Evolutionary conservation across 2,329 filamentous ascomycete species (phyloP), one percentile per base, ranked within the genome.

Genomic region (Pseudodiploospora longispora): DNA sequence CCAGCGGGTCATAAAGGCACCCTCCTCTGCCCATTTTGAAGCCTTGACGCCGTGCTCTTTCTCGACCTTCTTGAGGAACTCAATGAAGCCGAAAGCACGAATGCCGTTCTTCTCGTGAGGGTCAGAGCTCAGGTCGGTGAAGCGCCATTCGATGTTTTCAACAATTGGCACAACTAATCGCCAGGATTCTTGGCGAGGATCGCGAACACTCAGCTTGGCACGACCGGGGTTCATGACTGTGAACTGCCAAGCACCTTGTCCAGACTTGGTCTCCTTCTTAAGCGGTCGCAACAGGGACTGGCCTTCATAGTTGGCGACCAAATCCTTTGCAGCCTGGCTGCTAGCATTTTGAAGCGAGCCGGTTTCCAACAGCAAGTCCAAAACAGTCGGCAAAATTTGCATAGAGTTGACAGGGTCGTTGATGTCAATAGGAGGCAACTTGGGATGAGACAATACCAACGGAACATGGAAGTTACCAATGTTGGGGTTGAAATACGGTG

Each of bases 391-490:
- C 5, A 63, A 52, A 27, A 63, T 58, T 27, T 60, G 59, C 36
- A 59, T 49, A 27, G 60, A 60, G 10, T 57, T 55, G 6, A 59
- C 57, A n/a, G 60, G 55, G 32, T 57, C 56, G 19, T 58, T 46
- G 44, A 62, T 55, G 38, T 63, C 57, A 5, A 63, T 43, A n/a
- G 53, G 47, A 2, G 60, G 60, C 30, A 63, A 52, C 30, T 55
- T 48, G 2, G 60, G 60, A 38, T 63, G 60, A 9, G 57, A 55
- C 37, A 63, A 54, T 12, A 58, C 53, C 19, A 63, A 51, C 7
- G 59, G 59, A 3, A 63, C 59, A 19, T 59, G 59, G 44, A 59
- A 60, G 51, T 61, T 60, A 45, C 56, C 60, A 42, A 62, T 47
- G 44, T 60, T 59, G 34, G 49, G 40, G 44, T 63, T 59, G 19